Evolutionary conservation across 331 rosid genomes (phyloP).

Genomic region (Saraca asoca): DNA sequence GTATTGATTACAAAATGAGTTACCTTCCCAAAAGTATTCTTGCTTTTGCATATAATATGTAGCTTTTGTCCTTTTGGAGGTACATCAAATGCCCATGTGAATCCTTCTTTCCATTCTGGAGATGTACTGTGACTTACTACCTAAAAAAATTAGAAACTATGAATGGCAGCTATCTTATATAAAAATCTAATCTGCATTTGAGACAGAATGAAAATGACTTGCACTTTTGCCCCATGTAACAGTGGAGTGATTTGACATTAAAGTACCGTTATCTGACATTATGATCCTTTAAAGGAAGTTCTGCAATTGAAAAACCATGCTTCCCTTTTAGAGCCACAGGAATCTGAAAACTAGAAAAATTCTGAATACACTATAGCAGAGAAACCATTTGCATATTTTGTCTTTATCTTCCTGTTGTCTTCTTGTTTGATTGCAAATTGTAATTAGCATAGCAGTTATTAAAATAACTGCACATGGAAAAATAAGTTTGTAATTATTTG

Average conservation of each 20-base stretch:
- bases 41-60: conserved; percentile 93
- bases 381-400: conserved; percentile 19
- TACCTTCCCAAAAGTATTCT: conserved; percentile 98
- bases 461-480: conserved; percentile 7
- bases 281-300: neutral
- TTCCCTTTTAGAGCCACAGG: neutral
- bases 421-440: neutral
- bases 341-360: conserved; percentile 1
- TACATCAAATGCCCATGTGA: conserved; percentile 93
- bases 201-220: conserved; percentile 12
- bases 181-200: too few relatives aligned
- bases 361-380: neutral
- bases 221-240: neutral
- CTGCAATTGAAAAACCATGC: conserved; percentile 3
- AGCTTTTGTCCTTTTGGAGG: conserved; percentile 97
- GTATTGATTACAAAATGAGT: conserved; percentile 19
- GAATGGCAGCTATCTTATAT: conserved; percentile 22
- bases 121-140: conserved; percentile 78
- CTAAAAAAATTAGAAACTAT: conserved; percentile 44
- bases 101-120: conserved; percentile 98
- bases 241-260: conserved; percentile 13
- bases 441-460: neutral
- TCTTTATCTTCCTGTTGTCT: neutral
- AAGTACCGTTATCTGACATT: neutral
- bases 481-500: too few relatives aligned